Evolutionary conservation across 305 asterid species (phyloP).

Genomic region (Fraxinus sp.): DNA sequence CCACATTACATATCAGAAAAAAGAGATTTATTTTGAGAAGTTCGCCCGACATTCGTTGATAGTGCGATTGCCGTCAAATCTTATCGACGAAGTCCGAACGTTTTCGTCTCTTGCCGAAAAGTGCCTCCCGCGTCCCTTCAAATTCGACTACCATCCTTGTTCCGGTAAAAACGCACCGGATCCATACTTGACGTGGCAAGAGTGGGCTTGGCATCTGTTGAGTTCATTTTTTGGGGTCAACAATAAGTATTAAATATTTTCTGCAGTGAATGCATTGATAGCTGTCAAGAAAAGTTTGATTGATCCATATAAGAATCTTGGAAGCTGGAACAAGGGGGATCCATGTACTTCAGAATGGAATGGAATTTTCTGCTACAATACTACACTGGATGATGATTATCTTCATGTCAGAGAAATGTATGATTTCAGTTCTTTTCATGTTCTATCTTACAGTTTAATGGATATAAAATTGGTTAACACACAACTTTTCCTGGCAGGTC

Average conservation of each 20-base stretch:
- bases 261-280: constrained; percentile 63
- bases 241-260: constrained; percentile 11
- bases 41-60: too few relatives aligned
- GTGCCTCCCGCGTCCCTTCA: too few relatives aligned
- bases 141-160: too few relatives aligned
- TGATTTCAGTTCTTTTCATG: constrained; percentile 27
- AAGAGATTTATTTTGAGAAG: too few relatives aligned
- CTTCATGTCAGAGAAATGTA: constrained; percentile 77
- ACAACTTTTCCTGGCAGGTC: constrained; percentile 42
- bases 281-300: constrained; percentile 51
- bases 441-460: constrained; percentile 3
- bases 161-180: too few relatives aligned
- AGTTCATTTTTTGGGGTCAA: too few relatives aligned
- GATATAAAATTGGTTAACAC: not conserved
- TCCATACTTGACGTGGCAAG: too few relatives aligned
- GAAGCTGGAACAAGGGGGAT: constrained; percentile 69
- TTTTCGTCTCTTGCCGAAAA: too few relatives aligned
- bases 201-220: too few relatives aligned
- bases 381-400: constrained; percentile 50
- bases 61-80: too few relatives aligned
- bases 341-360: constrained; percentile 77
- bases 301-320: constrained; percentile 53
- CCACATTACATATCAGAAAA: too few relatives aligned
- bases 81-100: too few relatives aligned
- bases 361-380: constrained; percentile 64